Conservation (phyloP, 192 early-diverging fungal genomes). For the Gamsiella multidivaricata region DNA sequence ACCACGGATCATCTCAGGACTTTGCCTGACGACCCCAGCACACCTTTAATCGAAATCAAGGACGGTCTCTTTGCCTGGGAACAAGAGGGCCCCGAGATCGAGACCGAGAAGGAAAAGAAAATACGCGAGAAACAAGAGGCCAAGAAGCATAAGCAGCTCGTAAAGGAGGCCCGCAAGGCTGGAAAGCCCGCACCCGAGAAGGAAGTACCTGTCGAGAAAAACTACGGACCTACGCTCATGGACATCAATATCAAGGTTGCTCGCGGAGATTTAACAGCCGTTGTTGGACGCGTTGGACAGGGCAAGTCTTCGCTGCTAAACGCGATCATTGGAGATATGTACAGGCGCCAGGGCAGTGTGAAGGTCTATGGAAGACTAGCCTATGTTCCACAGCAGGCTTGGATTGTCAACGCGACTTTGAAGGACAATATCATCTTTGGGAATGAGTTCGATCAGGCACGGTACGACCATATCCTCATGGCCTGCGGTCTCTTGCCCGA, state of each 20-base stretch:
- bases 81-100: conserved; percentile 28
- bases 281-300: conserved; percentile 84
- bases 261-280: conserved; percentile 72
- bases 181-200: conserved; percentile 41
- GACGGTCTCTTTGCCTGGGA: conserved; percentile 43
- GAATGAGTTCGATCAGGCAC: conserved; percentile 71
- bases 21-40: conserved; percentile 26
- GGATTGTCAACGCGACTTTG: conserved; percentile 92
- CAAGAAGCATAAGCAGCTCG: conserved; percentile 36
- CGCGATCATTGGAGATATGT: conserved; percentile 89
- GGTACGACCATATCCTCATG: conserved; percentile 77
- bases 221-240: conserved; percentile 32
- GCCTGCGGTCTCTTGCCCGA: conserved; percentile 88
- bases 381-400: conserved; percentile 75
- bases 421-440: conserved; percentile 96
- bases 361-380: conserved; percentile 73
- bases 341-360: conserved; percentile 71
- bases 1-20: conserved; percentile 9
- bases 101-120: conserved; percentile 34
- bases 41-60: conserved; percentile 37
- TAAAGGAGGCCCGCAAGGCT: conserved; percentile 36
- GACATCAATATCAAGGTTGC: conserved; percentile 51
- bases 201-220: conserved; percentile 21
- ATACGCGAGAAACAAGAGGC: conserved; percentile 22
- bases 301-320: conserved; percentile 62